phyloP scores from a whole-genome alignment of 2,329 filamentous ascomycete species.

The Ceratocystis smalleyi region DNA sequence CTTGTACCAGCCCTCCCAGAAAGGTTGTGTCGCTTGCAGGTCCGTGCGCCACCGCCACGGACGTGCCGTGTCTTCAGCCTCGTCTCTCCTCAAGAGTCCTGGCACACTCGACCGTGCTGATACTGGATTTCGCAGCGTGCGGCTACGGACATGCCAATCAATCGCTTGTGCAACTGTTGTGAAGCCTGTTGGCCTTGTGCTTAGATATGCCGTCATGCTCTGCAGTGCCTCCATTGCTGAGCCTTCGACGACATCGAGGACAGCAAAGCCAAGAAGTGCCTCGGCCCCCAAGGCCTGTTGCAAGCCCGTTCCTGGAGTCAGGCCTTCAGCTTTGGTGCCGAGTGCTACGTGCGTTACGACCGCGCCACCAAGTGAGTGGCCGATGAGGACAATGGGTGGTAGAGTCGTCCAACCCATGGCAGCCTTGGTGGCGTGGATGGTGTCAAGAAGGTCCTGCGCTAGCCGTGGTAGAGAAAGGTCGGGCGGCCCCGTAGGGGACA shows the following conservation, averaged over 20 bases:
- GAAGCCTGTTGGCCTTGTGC: conserved; percentile 65
- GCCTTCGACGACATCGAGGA: conserved; percentile 89
- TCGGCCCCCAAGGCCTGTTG: conserved; percentile 37
- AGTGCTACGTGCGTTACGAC: conserved; percentile 66
- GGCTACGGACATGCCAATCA: conserved; percentile 82
- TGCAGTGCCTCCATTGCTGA: conserved; percentile 88
- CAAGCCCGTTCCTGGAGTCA: conserved; percentile 35
- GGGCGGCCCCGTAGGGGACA: background rate
- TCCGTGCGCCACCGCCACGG: conserved; percentile 79
- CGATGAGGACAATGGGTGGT: conserved; percentile 67
- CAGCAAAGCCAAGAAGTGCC: conserved; percentile 66
- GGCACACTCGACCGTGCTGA: conserved; percentile 85
- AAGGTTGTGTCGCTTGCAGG: conserved; percentile 65
- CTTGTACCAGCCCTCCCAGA: conserved; percentile 88
- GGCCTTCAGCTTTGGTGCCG: conserved; percentile 57
- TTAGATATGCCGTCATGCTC: conserved; percentile 85
- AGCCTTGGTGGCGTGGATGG: conserved; percentile 50
- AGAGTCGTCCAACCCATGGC: conserved; percentile 58
- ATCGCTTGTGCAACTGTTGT: conserved; percentile 63
- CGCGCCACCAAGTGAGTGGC: conserved; percentile 84
- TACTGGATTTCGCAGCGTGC: conserved; percentile 67
- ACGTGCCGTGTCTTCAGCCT: conserved; percentile 23
- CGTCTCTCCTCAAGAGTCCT: conserved; percentile 46
- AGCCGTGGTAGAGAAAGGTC: conserved; percentile 63
- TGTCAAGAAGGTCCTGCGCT: conserved; percentile 52